Evolutionary conservation across 176 grass and related monocot species (phyloP), one percentile per base, ranked within the genome.

Genomic region (Eleusine indica): DNA sequence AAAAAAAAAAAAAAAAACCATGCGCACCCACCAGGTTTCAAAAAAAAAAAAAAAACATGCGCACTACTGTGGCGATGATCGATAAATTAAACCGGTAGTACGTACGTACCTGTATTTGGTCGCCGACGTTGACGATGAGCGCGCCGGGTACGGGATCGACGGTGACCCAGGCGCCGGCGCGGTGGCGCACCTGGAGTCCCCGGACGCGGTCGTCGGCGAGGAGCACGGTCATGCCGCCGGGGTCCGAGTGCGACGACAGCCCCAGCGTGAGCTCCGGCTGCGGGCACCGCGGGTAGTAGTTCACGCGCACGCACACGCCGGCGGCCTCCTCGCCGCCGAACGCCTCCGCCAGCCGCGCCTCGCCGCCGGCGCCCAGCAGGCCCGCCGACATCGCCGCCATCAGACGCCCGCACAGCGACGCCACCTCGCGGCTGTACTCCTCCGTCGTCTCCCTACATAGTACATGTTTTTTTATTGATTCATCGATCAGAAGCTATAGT

Each of bases 211-310:
- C 91, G 46, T 98, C 91, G 15, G 78, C 84, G 14, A 98, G 89
- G 5, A 98, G 90, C 57, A 93, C 63, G 15, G 92, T 98, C 82
- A 98, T 86, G 75, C 93, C 93, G 46, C 96, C 93, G 12, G 91
- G 90, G 80, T 98, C 96, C 9, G 96, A 95, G 85, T 98, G 96
- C 1, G 96, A 88, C 0, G 96, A 95, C 4, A 98, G 73, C 0
- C 91, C 94, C 3, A 97, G 89, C 61, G 95, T 91, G 5, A 98
- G 95, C 66, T 98, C 89, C 75, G 92, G 95, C 89, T 95, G 92
- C 58, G 95, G 95, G 88, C 95, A 97, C 57, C 86, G 94, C 13
- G 95, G 95, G 82, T 97, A 97, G 85, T 97, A 94, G 90, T 94
- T 97, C 10, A 88, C 83, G 41, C 93, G 65, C 80, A 95, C 52